These are phyloP conservation scores for Botryosphaeria dothidea DNA, from an alignment of 2,329 filamentous ascomycete genomes.

Conservation along the genomic window DNA sequence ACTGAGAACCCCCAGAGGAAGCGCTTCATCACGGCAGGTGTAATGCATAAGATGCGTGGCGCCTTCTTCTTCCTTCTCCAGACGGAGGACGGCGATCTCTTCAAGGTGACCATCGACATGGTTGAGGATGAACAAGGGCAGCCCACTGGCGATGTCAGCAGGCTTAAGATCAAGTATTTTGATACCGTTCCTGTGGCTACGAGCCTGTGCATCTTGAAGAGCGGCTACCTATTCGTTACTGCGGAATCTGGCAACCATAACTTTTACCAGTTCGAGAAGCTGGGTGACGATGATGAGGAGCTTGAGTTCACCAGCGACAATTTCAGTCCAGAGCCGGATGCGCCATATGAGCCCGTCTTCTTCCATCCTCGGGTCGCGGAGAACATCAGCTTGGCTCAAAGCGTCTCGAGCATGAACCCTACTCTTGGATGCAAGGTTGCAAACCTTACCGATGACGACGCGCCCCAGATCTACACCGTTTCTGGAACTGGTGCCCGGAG, in stretches of 20 bases:
- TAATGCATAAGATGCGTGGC: conserved; percentile 97
- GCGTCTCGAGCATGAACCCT: conserved; percentile 85
- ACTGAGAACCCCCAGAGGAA: conserved; percentile 93
- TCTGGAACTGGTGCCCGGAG: conserved; percentile 87
- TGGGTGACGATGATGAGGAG: conserved; percentile 94
- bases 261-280: conserved; percentile 96
- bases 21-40: conserved; percentile 80
- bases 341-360: conserved; percentile 75
- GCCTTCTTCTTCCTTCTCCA: conserved; percentile 91
- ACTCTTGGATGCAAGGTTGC: conserved; percentile 88
- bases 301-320: conserved; percentile 81
- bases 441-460: conserved; percentile 88
- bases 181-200: conserved; percentile 90
- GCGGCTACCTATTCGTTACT: conserved; percentile 90
- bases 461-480: conserved; percentile 92
- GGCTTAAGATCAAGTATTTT: conserved; percentile 94
- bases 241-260: conserved; percentile 91
- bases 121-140: conserved; percentile 76
- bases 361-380: conserved; percentile 79
- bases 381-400: conserved; percentile 83
- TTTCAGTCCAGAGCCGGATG: conserved; percentile 73
- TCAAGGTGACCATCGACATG: conserved; percentile 95
- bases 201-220: conserved; percentile 89
- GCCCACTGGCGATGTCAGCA: conserved; percentile 75
- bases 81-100: conserved; percentile 95